Base-by-base conservation (phyloP, 345 rosid species). In the Brassica incana region DNA sequence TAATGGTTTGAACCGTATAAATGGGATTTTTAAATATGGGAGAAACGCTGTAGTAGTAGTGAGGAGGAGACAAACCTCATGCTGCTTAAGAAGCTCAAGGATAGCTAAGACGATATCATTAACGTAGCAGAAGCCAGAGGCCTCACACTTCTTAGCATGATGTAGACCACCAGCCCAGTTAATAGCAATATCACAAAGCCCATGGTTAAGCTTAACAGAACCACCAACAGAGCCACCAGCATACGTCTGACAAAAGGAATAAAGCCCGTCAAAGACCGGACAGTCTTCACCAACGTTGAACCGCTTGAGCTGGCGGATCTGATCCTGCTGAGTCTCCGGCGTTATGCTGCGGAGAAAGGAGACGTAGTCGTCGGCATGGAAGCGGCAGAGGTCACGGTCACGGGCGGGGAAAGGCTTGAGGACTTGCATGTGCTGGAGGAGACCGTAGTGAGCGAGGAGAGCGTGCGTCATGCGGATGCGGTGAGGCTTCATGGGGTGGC, bases 211-310 rank as follows among this genome's bases (percentile, higher is more conserved):
- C 77, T 89, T 89, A 43, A 91, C 90, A 76, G 91, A 85, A 25
- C 90, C 91, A 59, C 88, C 90, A 59, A 91, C 89, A 74, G 93
- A 89, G 12, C 91, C 91, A 8, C 93, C 93, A 6, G 95, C 90
- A 54, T 88, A 90, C 36, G 91, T 87, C 84, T 89, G 93, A 72
- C 95, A 90, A 62, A 89, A 89, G n/a, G 88, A 85, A 71, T 84
- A 91, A 11, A 91, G 90, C 25, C 89, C 91, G 52, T 89, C 92
- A 78, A 90, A 90, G 52, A 90, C 91, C 4, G 92, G 91, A 27
- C 92, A 90, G 70, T 88, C 92, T 80, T 90, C 92, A 40, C 93
- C 93, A 48, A 90, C 94, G 76, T 90, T 88, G 74, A 90, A 88
- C 67, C 94, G 81, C 78, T 87, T 90, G 70, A 87, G 94, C 59